phyloP scores from a whole-genome alignment of 1,284 basidiomycete genomes.

The Ganoderma sp. region DNA sequence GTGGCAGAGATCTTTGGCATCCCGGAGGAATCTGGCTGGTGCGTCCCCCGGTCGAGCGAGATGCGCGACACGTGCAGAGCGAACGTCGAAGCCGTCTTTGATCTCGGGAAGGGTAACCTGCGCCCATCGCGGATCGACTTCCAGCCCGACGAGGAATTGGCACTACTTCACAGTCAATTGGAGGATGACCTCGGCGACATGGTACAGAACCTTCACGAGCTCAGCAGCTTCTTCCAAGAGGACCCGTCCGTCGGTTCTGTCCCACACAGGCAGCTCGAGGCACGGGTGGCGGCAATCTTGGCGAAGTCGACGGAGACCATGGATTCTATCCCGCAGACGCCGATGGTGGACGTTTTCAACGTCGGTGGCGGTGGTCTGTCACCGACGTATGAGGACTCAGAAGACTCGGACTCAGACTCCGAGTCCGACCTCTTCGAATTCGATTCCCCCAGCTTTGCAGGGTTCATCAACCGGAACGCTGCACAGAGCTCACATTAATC shows the following conservation, averaged over 20 bases:
- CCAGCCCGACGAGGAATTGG: constrained; percentile 54
- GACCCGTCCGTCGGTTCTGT: constrained; percentile 41
- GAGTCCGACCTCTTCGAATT: constrained; percentile 31
- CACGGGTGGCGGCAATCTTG: constrained; percentile 78
- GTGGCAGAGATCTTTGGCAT: constrained; percentile 80
- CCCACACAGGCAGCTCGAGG: constrained; percentile 61
- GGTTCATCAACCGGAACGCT: constrained; percentile 19
- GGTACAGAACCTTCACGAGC: constrained; percentile 85
- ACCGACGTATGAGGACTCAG: constrained; percentile 30
- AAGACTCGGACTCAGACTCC: constrained; percentile 27
- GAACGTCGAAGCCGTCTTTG: constrained; percentile 85
- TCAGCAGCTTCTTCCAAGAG: constrained; percentile 87
- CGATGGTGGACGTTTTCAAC: constrained; percentile 78
- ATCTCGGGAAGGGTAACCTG: constrained; percentile 78
- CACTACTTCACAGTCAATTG: constrained; percentile 46
- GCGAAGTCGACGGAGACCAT: constrained; percentile 70
- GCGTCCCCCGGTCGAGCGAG: constrained; percentile 69
- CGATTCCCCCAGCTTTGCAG: constrained; percentile 33
- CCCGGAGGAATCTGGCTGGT: constrained; percentile 86
- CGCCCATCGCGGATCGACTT: constrained; percentile 76
- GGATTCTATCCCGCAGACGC: constrained; percentile 71
- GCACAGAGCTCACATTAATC: constrained; percentile 27
- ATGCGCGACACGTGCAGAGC: constrained; percentile 69
- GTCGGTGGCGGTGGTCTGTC: constrained; percentile 49
- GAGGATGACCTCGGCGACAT: constrained; percentile 79